phyloP scores from a whole-genome alignment of 345 rosid species.

The Brassica juncea region DNA sequence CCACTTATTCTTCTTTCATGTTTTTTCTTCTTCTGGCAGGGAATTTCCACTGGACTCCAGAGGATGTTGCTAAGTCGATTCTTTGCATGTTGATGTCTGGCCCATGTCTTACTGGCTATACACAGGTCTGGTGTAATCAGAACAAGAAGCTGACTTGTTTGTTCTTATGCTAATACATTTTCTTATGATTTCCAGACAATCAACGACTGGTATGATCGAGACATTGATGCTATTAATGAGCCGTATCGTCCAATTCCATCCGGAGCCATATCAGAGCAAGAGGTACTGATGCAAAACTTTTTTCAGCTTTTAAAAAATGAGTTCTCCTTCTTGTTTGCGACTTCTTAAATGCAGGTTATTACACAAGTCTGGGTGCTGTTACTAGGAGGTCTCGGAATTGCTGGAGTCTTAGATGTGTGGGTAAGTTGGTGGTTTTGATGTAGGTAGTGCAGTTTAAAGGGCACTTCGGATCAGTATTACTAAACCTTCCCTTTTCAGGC shows the following conservation, averaged over 20 bases:
- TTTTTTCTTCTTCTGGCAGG: constrained; percentile 50
- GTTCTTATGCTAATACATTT: constrained; percentile 17
- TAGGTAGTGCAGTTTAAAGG: neutral
- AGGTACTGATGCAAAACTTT: constrained; percentile 44
- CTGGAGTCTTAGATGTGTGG: constrained; percentile 85
- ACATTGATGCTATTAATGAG: constrained; percentile 95
- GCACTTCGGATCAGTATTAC: neutral
- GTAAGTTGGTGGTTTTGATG: constrained; percentile 49
- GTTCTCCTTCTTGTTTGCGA: constrained; percentile 19
- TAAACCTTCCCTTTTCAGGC: constrained; percentile 55
- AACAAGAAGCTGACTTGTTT: neutral
- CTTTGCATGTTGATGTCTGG: constrained; percentile 97
- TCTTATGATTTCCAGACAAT: constrained; percentile 57
- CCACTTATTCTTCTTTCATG: neutral
- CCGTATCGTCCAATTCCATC: constrained; percentile 99
- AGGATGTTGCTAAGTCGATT: constrained; percentile 88
- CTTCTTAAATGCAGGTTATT: constrained; percentile 59
- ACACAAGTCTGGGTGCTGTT: constrained; percentile 88
- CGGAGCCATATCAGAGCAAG: constrained; percentile 87
- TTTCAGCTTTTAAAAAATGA: neutral
- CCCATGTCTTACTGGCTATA: constrained; percentile 94
- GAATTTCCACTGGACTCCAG: constrained; percentile 90
- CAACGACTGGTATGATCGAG: constrained; percentile 96
- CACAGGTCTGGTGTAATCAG: constrained; percentile 59
- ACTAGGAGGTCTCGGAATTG: constrained; percentile 82